These are phyloP conservation scores for Simplicillium sp. DNA, from an alignment of 2,329 filamentous ascomycete genomes.

Conservation along the genomic window DNA sequence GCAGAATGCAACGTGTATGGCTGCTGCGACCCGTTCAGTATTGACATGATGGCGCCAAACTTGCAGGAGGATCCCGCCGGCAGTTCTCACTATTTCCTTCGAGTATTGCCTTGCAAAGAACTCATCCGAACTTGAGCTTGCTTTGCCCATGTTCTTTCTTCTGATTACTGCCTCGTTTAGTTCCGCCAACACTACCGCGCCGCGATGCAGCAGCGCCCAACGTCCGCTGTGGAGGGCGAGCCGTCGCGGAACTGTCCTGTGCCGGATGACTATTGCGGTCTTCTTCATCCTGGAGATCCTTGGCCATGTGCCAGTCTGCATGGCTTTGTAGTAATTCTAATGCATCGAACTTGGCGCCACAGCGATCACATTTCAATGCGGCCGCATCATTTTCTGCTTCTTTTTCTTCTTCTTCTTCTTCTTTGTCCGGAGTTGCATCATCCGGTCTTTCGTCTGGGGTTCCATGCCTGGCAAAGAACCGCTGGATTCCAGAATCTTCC, in stretches of 20 bases:
- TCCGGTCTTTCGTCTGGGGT: slow-evolving; percentile 15
- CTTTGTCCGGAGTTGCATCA: slow-evolving; percentile 13
- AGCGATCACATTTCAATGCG: slow-evolving; percentile 51
- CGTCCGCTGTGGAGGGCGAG: slow-evolving; percentile 12
- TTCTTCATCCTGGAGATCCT: slow-evolving; percentile 64
- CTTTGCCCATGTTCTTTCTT: slow-evolving; percentile 49
- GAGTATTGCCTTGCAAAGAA: too few species aligned
- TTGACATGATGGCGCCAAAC: too few species aligned
- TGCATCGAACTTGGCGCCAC: slow-evolving; percentile 49
- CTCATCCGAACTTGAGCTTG: slow-evolving; percentile 49
- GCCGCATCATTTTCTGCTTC: slow-evolving; percentile 13
- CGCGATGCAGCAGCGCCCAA: slow-evolving; percentile 17
- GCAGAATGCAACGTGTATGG: too few species aligned
- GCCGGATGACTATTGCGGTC: too few species aligned
- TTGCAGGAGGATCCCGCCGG: too few species aligned
- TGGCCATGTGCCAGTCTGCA: slow-evolving; percentile 89
- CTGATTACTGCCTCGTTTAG: slow-evolving; percentile 20
- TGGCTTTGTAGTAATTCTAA: slow-evolving; percentile 61
- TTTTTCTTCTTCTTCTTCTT: slow-evolving; percentile 9
- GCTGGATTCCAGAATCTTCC: slow-evolving; percentile 42
- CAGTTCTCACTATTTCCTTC: too few species aligned
- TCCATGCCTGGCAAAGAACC: slow-evolving; percentile 41
- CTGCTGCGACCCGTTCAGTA: too few species aligned
- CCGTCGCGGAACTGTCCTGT: too few species aligned
- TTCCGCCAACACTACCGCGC: slow-evolving; percentile 16